These are phyloP conservation scores for Aphanoascus verrucosus DNA, from an alignment of 2,329 filamentous ascomycete species.

Conservation along the genomic window DNA sequence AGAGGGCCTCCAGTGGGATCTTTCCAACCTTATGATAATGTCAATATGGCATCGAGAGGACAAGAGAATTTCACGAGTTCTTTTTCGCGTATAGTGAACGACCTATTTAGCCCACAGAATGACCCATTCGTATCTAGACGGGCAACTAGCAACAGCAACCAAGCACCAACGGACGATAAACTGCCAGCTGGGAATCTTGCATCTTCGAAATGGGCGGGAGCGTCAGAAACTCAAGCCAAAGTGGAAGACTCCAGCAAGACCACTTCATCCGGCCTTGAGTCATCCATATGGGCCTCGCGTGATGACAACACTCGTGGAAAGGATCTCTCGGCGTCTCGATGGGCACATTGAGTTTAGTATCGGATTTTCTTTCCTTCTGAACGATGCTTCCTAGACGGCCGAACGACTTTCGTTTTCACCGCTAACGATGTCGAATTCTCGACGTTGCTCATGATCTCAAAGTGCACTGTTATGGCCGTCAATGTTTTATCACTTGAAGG, in stretches of 20 bases:
- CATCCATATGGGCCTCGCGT: not conserved
- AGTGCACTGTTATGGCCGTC: no score
- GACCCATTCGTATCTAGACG: not conserved
- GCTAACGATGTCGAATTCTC: not conserved
- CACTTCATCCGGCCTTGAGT: not conserved
- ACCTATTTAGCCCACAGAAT: not conserved
- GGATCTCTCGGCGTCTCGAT: conserved; percentile 3
- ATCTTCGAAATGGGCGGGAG: conserved; percentile 14
- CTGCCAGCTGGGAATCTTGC: conserved; percentile 2
- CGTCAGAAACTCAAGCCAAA: not conserved
- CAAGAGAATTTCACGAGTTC: not conserved
- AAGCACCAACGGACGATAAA: not conserved
- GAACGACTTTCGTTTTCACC: not conserved
- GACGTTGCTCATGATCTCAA: no score
- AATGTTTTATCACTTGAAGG: no score
- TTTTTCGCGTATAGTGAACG: not conserved
- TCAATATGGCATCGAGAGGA: not conserved
- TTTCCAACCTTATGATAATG: not conserved
- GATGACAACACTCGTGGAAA: not conserved
- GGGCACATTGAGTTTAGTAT: conserved; percentile 6
- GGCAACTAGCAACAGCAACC: not conserved
- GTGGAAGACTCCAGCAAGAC: not conserved
- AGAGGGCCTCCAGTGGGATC: not conserved
- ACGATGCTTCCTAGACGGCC: not conserved
- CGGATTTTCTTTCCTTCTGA: conserved; percentile 15